Base-by-base conservation (phyloP, 768 basidiomycete genomes). In the Rhizopogon vinicolor region DNA sequence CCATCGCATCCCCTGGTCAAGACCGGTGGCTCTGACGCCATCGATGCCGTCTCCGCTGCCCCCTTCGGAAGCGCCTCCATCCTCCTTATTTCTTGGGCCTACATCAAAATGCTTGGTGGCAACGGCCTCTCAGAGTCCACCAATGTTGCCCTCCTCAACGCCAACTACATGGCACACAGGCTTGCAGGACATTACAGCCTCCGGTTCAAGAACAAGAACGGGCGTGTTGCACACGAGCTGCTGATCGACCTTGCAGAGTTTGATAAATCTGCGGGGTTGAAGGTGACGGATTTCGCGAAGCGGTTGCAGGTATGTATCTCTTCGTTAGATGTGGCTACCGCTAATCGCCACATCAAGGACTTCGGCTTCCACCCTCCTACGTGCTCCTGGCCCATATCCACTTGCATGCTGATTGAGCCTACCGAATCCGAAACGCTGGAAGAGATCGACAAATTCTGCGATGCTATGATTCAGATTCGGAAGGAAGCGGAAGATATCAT, bases 31-130 rank as follows among this genome's bases (percentile, higher is more conserved):
- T 68, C 76, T n/a, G 72, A 82, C 49, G 84, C 88, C 1, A 98
- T 99, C 58, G 77, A 87, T 31, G 91, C 97, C 6, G 88, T 98
- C 44, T 85, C 96, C 8, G 91, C 91, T 0, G 93, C 90, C 1
- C 97, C 94, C 0, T 98, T 85, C 67, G 96, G 97, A 44, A 95
- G 93, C 60, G 91, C 97, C 3, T 95, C 93, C 7, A 94, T 99
- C 64, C 86, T 91, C 45, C 79, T 95, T 58, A 98, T 98, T 64
- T 98, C 95, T 0, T 98, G 96, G 95, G 96, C 97, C 12, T 99
- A 97, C 72, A 92, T 97, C 80, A 96, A 91, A 76, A 98, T 99
- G 97, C 83, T 99, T n/a, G 97, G 97, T 28, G 96, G 95, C 7
- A 75, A 83, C 53, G 97, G 97, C 7, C 81, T 99, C 28, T 82